phyloP scores from a whole-genome alignment of 495 filamentous ascomycete species.

The Xylaria acuta region DNA sequence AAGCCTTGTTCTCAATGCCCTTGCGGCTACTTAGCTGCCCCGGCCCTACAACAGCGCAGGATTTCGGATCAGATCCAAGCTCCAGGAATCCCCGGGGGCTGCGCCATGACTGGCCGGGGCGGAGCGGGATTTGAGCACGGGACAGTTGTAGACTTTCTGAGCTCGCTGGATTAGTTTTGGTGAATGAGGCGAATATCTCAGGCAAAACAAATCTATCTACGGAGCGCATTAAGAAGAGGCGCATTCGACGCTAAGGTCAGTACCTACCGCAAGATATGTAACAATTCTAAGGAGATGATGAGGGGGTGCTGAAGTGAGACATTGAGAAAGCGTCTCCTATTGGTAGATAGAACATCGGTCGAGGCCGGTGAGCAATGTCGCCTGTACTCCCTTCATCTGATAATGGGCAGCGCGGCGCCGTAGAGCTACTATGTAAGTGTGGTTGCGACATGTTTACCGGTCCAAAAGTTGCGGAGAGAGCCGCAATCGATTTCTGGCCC shows the following conservation, averaged over 20 bases:
- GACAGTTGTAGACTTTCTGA: conserved; percentile 2
- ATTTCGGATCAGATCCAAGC: conserved; percentile 19
- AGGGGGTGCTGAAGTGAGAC: conserved; percentile 2
- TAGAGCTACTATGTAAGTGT: conserved; percentile 37
- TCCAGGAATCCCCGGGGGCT: conserved; percentile 20
- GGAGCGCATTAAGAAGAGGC: not conserved
- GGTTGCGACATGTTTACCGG: conserved; percentile 22
- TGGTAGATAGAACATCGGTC: not conserved
- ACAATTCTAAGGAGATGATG: not conserved
- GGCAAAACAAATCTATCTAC: not conserved
- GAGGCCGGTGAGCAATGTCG: conserved; percentile 1
- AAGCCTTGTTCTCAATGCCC: conserved; percentile 20
- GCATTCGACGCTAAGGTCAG: conserved; percentile 1
- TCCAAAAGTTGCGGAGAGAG: conserved; percentile 36
- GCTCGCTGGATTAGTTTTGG: not conserved
- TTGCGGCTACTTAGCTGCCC: conserved; percentile 19
- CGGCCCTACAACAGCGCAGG: conserved; percentile 26
- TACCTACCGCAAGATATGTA: not conserved
- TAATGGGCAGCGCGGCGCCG: conserved; percentile 35
- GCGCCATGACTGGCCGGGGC: conserved; percentile 24
- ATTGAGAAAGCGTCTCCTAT: not conserved
- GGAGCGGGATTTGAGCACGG: conserved; percentile 25
- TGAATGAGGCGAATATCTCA: not conserved
- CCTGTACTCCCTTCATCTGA: not conserved
- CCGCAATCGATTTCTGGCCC: conserved; percentile 43